Percentiles rank a stretch among this genome's conserved stretches.
phyloP scores from a whole-genome alignment of 306 rosid species.

The Acacia confusa region DNA sequence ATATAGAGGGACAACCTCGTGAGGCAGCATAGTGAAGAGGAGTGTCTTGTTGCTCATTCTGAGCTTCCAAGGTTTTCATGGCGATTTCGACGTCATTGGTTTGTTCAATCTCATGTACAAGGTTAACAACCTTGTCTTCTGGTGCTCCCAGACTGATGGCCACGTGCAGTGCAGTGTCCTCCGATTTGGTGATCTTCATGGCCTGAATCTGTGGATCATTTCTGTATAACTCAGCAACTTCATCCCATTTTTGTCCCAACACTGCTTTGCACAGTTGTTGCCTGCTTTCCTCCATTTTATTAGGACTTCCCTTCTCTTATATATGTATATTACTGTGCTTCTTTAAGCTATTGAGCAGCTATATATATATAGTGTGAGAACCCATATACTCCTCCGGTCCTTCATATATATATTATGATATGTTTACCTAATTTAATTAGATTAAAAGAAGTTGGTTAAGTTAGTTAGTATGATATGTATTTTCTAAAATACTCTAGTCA shows the following conservation, averaged over 20 bases:
- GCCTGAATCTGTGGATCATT: not conserved
- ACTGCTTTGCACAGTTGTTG: not conserved
- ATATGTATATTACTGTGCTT: no score
- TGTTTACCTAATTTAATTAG: no score
- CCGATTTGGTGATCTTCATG: slow-evolving; percentile 9
- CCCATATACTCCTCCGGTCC: no score
- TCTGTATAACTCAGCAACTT: not conserved
- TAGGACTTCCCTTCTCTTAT: not conserved
- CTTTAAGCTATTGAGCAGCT: no score
- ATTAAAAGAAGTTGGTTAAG: no score
- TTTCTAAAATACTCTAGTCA: no score
- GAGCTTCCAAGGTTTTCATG: not conserved
- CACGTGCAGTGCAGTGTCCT: not conserved
- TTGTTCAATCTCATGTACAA: not conserved
- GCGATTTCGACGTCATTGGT: not conserved
- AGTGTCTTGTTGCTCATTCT: slow-evolving; percentile 28
- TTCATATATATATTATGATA: no score
- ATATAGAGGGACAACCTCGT: slow-evolving; percentile 19
- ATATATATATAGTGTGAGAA: no score
- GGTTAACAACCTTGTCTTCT: not conserved
- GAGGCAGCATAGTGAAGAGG: slow-evolving; percentile 35
- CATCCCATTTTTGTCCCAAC: not conserved
- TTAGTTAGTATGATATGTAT: no score
- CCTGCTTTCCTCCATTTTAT: not conserved
- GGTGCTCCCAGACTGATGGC: slow-evolving; percentile 26